These are phyloP conservation scores for Rhodomyrtus psidioides DNA, from an alignment of 441 rosid genomes.

Conservation along the genomic window DNA sequence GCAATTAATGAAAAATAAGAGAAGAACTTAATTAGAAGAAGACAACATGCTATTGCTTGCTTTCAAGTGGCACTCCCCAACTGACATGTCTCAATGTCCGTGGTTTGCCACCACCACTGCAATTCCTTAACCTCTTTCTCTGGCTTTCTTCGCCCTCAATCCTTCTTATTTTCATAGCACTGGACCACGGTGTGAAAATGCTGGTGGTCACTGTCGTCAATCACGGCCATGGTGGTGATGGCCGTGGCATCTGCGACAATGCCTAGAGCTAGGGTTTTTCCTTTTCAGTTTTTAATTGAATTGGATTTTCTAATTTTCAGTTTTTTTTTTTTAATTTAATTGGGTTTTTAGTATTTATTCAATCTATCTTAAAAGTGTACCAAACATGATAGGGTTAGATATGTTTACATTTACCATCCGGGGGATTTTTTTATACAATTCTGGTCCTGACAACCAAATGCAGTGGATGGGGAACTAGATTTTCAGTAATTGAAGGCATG, in stretches of 20 bases:
- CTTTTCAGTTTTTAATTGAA: background rate
- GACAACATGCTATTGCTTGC: background rate
- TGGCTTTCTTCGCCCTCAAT: background rate
- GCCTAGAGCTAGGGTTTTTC: background rate
- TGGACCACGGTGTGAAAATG: background rate
- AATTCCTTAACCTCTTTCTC: background rate
- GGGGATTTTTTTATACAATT: background rate
- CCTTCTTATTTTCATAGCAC: background rate
- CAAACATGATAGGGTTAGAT: background rate
- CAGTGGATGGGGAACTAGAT: background rate
- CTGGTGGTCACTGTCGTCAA: background rate
- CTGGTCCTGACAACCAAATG: background rate
- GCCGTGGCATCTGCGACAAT: background rate
- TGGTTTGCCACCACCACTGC: background rate
- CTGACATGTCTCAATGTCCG: background rate
- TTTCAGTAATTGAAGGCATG: background rate
- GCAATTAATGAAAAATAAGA: background rate
- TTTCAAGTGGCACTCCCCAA: background rate
- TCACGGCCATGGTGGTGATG: background rate
- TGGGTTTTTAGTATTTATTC: background rate
- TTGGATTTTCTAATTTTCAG: background rate
- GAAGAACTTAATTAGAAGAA: background rate
- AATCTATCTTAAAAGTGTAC: background rate
- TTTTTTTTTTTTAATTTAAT: background rate
- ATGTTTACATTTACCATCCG: background rate